Percentiles rank a stretch among this genome's conserved stretches.
These are phyloP conservation scores for Pterula multifida DNA, from an alignment of 1,284 basidiomycete species.

Conservation along the genomic window DNA sequence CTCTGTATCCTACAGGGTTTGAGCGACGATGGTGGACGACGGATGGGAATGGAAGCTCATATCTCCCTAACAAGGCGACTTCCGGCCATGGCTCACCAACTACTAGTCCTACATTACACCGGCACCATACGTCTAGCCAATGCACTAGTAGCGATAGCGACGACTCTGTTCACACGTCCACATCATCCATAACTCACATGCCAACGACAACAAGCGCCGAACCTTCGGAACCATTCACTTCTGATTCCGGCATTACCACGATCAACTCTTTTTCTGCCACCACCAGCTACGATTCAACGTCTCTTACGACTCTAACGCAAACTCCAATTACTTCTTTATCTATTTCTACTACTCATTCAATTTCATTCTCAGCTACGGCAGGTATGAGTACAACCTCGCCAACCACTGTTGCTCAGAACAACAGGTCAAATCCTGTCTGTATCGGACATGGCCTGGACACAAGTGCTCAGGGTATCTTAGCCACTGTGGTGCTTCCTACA, in stretches of 20 bases:
- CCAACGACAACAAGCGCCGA: not conserved
- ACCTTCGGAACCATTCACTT: not conserved
- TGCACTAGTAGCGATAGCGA: not conserved
- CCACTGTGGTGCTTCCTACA: slow-evolving; percentile 43
- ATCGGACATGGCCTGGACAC: slow-evolving; percentile 54
- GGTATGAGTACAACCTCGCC: slow-evolving; percentile 1
- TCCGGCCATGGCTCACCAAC: not conserved
- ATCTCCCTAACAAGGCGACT: not conserved
- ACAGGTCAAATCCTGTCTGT: slow-evolving; percentile 21
- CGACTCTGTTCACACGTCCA: not conserved
- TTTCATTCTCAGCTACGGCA: slow-evolving; percentile 7
- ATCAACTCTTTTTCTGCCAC: slow-evolving; percentile 22
- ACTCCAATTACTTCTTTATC: slow-evolving; percentile 12
- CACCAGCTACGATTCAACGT: slow-evolving; percentile 27
- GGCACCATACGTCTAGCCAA: too few species aligned
- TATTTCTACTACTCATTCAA: slow-evolving; percentile 17
- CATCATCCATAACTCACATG: not conserved
- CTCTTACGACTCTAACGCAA: slow-evolving; percentile 30
- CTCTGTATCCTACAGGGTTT: too few species aligned
- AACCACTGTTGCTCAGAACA: not conserved
- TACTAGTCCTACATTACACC: not conserved
- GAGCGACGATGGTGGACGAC: not conserved
- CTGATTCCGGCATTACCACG: slow-evolving; percentile 20
- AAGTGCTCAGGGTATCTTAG: slow-evolving; percentile 48
- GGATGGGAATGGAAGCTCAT: not conserved